These are phyloP conservation scores for Moesziomyces sp. DNA, from an alignment of 1,284 basidiomycete genomes.

Conservation along the genomic window DNA sequence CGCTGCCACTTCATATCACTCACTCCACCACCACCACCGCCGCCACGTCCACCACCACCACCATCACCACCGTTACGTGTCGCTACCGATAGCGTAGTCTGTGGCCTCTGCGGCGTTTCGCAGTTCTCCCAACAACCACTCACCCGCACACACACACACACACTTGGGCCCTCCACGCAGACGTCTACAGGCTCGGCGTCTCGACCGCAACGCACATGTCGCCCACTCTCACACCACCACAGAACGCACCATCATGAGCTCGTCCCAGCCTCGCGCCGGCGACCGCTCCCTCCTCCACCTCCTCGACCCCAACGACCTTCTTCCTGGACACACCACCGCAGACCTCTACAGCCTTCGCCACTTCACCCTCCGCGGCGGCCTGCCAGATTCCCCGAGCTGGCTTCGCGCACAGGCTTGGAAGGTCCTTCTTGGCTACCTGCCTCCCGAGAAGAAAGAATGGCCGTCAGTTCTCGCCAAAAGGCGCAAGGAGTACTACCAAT, in stretches of 20 bases:
- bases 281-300: conserved; percentile 46
- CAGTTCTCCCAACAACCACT: not conserved
- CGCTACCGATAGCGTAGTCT: not conserved
- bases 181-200: not conserved
- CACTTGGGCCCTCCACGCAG: not conserved
- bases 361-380: conserved; percentile 48
- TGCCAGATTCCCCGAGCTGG: conserved; percentile 55
- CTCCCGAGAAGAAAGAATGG: conserved; percentile 62
- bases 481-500: conserved; percentile 60
- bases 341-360: conserved; percentile 61
- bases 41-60: not conserved
- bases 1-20: not conserved
- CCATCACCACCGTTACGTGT: not conserved
- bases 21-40: not conserved
- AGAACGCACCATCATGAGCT: conserved; percentile 28
- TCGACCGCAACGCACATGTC: conserved; percentile 12
- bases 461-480: conserved; percentile 37
- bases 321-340: conserved; percentile 56
- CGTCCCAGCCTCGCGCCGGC: conserved; percentile 16
- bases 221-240: not conserved
- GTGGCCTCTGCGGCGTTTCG: too few species aligned
- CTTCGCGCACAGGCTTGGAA: conserved; percentile 64
- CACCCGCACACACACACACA: not conserved
- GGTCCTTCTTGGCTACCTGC: conserved; percentile 60
- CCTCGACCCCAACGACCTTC: conserved; percentile 53